Conservation (phyloP, 192 early-diverging fungal genomes). For the Paraglomus brasilianum region DNA sequence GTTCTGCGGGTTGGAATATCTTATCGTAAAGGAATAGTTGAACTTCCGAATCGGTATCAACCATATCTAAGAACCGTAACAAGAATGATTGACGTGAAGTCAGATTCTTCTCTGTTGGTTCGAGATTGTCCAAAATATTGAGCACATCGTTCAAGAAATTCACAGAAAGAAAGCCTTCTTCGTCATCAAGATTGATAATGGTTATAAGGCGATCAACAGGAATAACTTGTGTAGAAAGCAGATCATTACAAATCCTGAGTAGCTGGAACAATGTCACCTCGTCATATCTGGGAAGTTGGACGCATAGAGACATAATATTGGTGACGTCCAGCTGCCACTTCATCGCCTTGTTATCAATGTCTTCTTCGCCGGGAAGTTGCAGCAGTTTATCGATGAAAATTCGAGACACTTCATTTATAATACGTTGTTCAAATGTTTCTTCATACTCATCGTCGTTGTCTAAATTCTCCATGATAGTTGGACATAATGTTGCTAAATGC, state of each 20-base stretch:
- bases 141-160: slow-evolving; percentile 9
- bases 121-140: slow-evolving; percentile 1
- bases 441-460: background rate
- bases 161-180: background rate
- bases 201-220: background rate
- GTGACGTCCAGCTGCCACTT: slow-evolving; percentile 6
- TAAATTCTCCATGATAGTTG: slow-evolving; percentile 5
- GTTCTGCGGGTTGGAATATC: slow-evolving; percentile 5
- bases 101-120: slow-evolving; percentile 6
- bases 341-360: background rate
- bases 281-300: background rate
- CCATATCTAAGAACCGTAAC: background rate
- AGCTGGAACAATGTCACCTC: background rate
- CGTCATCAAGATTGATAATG: background rate
- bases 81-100: slow-evolving; percentile 15
- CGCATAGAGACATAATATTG: slow-evolving; percentile 17
- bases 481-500: slow-evolving; percentile 8
- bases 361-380: background rate
- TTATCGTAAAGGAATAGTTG: slow-evolving; percentile 4
- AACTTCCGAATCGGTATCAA: slow-evolving; percentile 1
- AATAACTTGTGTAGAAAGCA: slow-evolving; percentile 10
- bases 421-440: background rate
- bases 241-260: slow-evolving; percentile 19
- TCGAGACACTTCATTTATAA: slow-evolving; percentile 1
- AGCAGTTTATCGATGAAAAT: background rate